These are phyloP conservation scores for Lagerstroemia speciosa DNA, from an alignment of 345 rosid species.

Conservation along the genomic window DNA sequence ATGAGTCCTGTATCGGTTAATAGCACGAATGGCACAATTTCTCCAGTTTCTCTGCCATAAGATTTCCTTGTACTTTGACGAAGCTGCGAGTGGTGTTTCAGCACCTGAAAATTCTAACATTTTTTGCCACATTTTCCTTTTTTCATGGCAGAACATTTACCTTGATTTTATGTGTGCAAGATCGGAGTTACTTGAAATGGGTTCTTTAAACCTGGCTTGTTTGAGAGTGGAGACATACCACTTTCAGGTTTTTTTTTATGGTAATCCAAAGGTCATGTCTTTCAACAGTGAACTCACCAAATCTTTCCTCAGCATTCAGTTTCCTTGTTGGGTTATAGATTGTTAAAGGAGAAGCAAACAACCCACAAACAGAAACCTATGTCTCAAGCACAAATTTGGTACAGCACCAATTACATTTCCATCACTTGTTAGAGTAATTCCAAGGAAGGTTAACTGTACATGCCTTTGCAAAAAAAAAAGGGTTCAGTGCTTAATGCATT, in stretches of 20 bases:
- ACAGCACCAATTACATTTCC: background rate
- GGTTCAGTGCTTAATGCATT: too few species aligned
- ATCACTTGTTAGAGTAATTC: background rate
- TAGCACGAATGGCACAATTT: too few species aligned
- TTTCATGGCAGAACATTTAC: background rate
- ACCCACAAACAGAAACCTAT: conserved; percentile 2
- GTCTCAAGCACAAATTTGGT: conserved; percentile 10
- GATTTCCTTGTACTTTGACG: too few species aligned
- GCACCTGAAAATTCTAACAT: too few species aligned
- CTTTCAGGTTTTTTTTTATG: background rate
- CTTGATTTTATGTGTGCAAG: conserved; percentile 16
- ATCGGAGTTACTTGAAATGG: conserved; percentile 13
- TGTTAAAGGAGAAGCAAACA: background rate
- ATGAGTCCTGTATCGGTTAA: background rate
- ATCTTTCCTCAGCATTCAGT: conserved; percentile 29
- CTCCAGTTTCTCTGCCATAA: too few species aligned
- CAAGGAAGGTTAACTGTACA: background rate
- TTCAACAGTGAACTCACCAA: conserved; percentile 18
- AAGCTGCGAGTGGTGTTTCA: too few species aligned
- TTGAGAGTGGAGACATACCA: background rate
- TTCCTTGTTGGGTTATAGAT: conserved; percentile 48
- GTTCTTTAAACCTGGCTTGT: background rate
- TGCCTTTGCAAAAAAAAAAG: too few species aligned
- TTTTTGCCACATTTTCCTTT: background rate
- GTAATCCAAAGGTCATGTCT: conserved; percentile 25